These are phyloP conservation scores for Beauveria australis DNA, from an alignment of 2,329 filamentous ascomycete species.

Conservation along the genomic window DNA sequence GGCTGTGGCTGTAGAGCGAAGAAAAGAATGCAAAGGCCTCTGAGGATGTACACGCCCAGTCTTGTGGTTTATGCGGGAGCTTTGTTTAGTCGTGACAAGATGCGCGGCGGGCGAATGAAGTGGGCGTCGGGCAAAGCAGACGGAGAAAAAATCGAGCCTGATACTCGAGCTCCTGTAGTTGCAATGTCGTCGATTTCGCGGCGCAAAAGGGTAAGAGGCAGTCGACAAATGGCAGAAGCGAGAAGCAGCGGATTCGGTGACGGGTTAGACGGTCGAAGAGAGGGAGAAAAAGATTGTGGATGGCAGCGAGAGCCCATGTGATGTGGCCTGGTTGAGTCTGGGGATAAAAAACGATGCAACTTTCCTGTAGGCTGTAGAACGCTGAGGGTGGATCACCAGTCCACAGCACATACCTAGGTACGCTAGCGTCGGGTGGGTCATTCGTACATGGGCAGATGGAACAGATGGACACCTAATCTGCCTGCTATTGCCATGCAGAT, in stretches of 20 bases:
- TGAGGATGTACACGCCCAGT: not conserved
- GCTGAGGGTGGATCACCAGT: conserved; percentile 9
- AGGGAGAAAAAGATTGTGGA: conserved; percentile 6
- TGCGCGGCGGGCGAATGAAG: not conserved
- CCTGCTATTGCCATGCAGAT: too few species aligned
- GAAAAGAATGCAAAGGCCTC: not conserved
- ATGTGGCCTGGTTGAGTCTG: conserved; percentile 9
- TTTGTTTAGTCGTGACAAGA: not conserved
- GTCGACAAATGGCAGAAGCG: not conserved
- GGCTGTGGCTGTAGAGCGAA: not conserved
- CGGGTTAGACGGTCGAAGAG: not conserved
- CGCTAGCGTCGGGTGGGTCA: too few species aligned
- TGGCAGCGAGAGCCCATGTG: conserved; percentile 8
- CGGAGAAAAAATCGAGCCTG: not conserved
- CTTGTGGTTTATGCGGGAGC: not conserved
- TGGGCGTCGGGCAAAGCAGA: not conserved
- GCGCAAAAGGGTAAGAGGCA: not conserved
- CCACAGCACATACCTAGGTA: not conserved
- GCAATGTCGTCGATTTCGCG: not conserved
- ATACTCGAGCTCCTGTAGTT: not conserved
- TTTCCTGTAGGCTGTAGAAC: not conserved
- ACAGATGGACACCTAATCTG: too few species aligned
- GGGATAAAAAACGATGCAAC: conserved; percentile 11
- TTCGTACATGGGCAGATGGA: too few species aligned
- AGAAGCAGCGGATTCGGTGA: not conserved